phyloP scores from a whole-genome alignment of 2,329 filamentous ascomycete genomes.

The Phaeophleospora eucalypticola region DNA sequence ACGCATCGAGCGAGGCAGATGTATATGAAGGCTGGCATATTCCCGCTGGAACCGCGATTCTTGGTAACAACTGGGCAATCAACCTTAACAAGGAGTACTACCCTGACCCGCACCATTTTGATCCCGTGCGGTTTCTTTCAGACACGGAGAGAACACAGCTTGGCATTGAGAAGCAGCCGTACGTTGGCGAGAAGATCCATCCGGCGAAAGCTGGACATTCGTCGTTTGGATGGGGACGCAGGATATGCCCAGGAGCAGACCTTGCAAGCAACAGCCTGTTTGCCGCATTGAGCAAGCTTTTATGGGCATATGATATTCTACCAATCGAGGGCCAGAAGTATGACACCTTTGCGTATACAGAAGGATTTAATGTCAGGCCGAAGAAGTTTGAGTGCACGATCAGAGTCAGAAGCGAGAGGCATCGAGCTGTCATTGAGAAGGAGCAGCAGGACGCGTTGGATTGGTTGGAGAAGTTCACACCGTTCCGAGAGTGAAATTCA shows the following conservation, averaged over 20 bases:
- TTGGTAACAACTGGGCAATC: slow-evolving; percentile 33
- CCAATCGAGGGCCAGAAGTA: slow-evolving; percentile 31
- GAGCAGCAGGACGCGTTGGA: slow-evolving; percentile 31
- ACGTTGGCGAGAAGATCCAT: slow-evolving; percentile 15
- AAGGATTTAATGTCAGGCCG: slow-evolving; percentile 40
- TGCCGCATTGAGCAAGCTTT: slow-evolving; percentile 31
- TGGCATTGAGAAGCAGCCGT: slow-evolving; percentile 41
- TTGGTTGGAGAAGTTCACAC: slow-evolving; percentile 34
- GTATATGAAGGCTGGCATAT: slow-evolving; percentile 39
- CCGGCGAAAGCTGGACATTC: slow-evolving; percentile 16
- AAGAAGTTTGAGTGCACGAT: slow-evolving; percentile 35
- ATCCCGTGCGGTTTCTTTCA: slow-evolving; percentile 29
- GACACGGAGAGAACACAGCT: slow-evolving; percentile 18
- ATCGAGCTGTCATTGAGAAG: slow-evolving; percentile 28
- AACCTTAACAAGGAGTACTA: slow-evolving; percentile 33
- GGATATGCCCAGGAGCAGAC: slow-evolving; percentile 14
- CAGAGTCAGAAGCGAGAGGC: slow-evolving; percentile 30
- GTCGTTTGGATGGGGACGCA: slow-evolving; percentile 17
- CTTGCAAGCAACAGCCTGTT: slow-evolving; percentile 43
- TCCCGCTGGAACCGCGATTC: slow-evolving; percentile 37
- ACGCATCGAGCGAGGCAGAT: slow-evolving; percentile 42
- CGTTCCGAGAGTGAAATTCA: slow-evolving; percentile 27
- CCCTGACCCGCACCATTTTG: slow-evolving; percentile 39
- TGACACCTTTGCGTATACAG: slow-evolving; percentile 39
- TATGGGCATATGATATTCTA: slow-evolving; percentile 46